Evolutionary conservation across 202 grass and related monocot species (phyloP).

Genomic region (Musa balbisiana): DNA sequence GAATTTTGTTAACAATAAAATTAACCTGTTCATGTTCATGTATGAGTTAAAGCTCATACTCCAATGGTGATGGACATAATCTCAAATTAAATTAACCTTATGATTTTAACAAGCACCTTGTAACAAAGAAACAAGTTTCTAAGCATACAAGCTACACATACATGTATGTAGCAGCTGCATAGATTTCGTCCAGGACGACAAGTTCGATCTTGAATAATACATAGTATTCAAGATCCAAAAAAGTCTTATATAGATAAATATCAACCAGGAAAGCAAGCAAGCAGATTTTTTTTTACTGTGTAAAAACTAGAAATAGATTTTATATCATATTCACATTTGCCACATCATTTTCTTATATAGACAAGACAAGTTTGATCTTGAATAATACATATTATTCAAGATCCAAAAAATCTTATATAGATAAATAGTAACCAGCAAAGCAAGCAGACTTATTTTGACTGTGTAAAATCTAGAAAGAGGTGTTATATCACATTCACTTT

Average conservation of each 20-base stretch:
- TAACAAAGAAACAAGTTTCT: neutral
- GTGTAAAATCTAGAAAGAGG: neutral
- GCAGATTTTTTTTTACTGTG: neutral
- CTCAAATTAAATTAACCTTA: neutral
- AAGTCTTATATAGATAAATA: neutral
- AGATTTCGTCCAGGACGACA: neutral
- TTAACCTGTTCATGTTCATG: neutral
- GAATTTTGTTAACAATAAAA: slow-evolving; percentile 10
- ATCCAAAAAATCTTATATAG: neutral
- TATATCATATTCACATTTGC: neutral
- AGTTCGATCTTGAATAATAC: neutral
- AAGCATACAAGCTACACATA: neutral
- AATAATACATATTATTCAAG: neutral
- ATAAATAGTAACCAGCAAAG: neutral
- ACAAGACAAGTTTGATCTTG: neutral
- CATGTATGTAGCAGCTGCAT: neutral
- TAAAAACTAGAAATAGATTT: neutral
- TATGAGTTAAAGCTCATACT: neutral
- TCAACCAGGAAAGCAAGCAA: neutral
- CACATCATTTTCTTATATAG: neutral
- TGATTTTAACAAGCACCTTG: neutral
- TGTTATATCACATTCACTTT: neutral
- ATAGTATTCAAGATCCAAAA: neutral
- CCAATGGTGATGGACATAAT: too few relatives aligned
- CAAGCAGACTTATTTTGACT: neutral